Conservation (phyloP, 306 rosid species). For the Trifolium pratense region DNA sequence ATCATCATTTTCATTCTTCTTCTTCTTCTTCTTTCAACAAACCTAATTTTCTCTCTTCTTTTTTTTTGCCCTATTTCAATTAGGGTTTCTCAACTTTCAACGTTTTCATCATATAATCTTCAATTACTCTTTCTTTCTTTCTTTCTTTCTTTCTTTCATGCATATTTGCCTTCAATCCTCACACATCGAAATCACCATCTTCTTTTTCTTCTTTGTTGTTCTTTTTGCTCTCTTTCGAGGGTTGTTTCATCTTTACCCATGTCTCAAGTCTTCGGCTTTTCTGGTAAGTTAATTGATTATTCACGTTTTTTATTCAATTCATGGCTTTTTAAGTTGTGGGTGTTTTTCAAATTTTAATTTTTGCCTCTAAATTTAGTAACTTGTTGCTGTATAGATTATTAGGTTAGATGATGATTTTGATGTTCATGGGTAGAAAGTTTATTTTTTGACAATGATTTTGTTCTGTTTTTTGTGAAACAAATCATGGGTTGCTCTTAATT, state of each 20-base stretch:
- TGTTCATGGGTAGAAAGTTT: conserved; percentile 8
- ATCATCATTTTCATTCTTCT: neutral
- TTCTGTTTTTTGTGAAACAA: neutral
- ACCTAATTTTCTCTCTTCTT: neutral
- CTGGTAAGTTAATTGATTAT: conserved; percentile 56
- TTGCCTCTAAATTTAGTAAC: neutral
- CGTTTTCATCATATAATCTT: neutral
- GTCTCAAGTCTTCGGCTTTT: conserved; percentile 80
- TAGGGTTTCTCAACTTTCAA: conserved; percentile 62
- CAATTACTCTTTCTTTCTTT: conserved; percentile 41
- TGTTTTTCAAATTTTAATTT: conserved; percentile 3
- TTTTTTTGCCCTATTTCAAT: conserved; percentile 71
- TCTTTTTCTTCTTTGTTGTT: conserved; percentile 49
- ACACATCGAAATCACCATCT: conserved; percentile 24
- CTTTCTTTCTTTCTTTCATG: conserved; percentile 57
- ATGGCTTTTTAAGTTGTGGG: neutral
- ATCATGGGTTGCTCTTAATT: neutral
- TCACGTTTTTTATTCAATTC: neutral
- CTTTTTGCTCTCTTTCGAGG: conserved; percentile 78
- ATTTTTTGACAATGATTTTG: neutral
- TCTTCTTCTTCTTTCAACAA: neutral
- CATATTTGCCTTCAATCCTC: conserved; percentile 44
- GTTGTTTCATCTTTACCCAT: conserved; percentile 62
- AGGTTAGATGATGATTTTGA: conserved; percentile 16
- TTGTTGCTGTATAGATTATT: conserved; percentile 34